Base-by-base conservation (phyloP, 2,329 filamentous ascomycete genomes). In the Epicoccum sorghinum region DNA sequence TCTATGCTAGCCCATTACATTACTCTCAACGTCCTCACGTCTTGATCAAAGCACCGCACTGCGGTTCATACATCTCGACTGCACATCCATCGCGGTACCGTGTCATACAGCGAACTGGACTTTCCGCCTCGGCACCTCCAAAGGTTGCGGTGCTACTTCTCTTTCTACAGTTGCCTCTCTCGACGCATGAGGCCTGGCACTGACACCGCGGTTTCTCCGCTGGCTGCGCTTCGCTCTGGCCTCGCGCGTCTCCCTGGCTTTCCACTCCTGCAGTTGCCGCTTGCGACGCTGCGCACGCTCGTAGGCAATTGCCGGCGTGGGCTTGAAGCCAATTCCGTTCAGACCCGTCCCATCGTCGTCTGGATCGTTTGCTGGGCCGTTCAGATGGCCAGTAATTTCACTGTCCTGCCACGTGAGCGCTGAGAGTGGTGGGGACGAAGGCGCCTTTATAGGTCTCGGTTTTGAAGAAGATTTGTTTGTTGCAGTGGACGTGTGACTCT, bases 291-390 rank as follows among this genome's bases (percentile, higher is more conserved):
- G 81, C 37, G 79, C 78, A 42, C 85, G 74, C 13, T 80, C 80
- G 72, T 82, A 82, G 1, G 83, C 84, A 27, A 85, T 80, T 36
- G 83, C 82, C 13, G 84, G 79, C 2, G 84, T 87, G 3, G 85
- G 85, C 54, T 79, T 80, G 69, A 87, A 88, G 0, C 85, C 85
- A 51, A 88, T 79, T 1, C 85, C 85, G 62, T 88, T 87, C 58
- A 87, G 81, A 4, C 85, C 85, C 49, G 83, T 83, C 3, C 85
- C 84, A 66, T 88, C 85, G 64, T 87, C 85, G 35, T 80, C 81
- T 6, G 82, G 81, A 48, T 85, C 82, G 4, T 74, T 78, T 3
- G 79, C 62, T 3, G 72, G 78, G 46, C 82, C 78, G 18, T 74
- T 75, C 29, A 79, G 68, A 62, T 86, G 82, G 12, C 84, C 84